Conservation (phyloP, 257 asterid species). For the Ligustrum vulgare region DNA sequence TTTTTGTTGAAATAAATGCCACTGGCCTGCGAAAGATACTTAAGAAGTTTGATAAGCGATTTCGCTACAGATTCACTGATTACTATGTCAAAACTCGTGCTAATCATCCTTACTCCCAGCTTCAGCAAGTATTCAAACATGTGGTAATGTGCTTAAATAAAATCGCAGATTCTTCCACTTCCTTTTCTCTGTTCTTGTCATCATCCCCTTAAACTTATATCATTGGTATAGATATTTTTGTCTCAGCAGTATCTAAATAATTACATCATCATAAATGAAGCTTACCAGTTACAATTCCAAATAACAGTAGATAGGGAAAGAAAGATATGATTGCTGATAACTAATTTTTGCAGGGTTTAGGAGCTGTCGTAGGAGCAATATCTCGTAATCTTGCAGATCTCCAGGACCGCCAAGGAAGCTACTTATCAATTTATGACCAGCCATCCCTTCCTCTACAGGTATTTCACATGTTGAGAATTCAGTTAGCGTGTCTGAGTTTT, state of each 20-base stretch:
- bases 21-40: slow-evolving; percentile 54
- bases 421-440: slow-evolving; percentile 56
- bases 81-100: slow-evolving; percentile 58
- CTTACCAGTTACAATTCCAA: background rate
- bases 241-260: slow-evolving; percentile 12
- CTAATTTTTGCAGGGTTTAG: slow-evolving; percentile 26
- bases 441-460: slow-evolving; percentile 56
- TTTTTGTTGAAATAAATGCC: slow-evolving; percentile 53
- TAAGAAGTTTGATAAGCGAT: slow-evolving; percentile 56
- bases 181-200: background rate
- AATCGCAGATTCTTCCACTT: background rate
- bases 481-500: background rate
- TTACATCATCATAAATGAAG: background rate
- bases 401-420: slow-evolving; percentile 58
- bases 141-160: slow-evolving; percentile 43
- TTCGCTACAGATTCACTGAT: slow-evolving; percentile 51
- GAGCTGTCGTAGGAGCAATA: slow-evolving; percentile 41
- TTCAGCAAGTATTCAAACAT: slow-evolving; percentile 57
- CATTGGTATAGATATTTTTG: background rate
- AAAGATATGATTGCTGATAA: slow-evolving; percentile 17
- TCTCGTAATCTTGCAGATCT: slow-evolving; percentile 58
- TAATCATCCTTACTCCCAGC: slow-evolving; percentile 61
- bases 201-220: background rate
- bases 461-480: slow-evolving; percentile 11
- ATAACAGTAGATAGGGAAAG: background rate